Conservation (phyloP, 768 basidiomycete species). For the Guyanaporus albipodus region DNA sequence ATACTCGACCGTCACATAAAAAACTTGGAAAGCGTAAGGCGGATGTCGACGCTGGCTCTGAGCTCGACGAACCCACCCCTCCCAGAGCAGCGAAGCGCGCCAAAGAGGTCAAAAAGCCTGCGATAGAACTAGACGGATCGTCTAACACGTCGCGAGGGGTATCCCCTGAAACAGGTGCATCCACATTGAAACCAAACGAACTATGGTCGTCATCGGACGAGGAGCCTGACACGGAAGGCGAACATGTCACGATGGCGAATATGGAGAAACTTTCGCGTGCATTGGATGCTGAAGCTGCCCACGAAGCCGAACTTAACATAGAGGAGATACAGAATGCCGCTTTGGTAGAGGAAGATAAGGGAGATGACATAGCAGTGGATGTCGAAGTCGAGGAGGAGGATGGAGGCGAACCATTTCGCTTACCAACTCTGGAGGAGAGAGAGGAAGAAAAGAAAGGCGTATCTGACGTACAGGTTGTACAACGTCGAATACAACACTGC, state of each 20-base stretch:
- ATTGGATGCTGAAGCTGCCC: conserved; percentile 62
- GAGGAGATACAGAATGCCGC: conserved; percentile 62
- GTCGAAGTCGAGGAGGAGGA: conserved; percentile 36
- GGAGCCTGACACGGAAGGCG: conserved; percentile 46
- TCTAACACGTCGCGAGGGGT: conserved; percentile 38
- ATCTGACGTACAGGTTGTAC: conserved; percentile 71
- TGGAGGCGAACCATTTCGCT: conserved; percentile 44
- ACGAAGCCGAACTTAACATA: conserved; percentile 64
- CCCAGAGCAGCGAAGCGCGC: conserved; percentile 35
- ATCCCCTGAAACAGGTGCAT: conserved; percentile 39
- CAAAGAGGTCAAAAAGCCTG: conserved; percentile 28
- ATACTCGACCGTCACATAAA: conserved; percentile 41
- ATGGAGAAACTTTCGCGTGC: conserved; percentile 81
- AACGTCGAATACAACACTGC: conserved; percentile 75
- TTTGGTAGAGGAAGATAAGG: conserved; percentile 45
- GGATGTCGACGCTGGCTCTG: conserved; percentile 33
- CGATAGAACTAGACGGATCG: conserved; percentile 18
- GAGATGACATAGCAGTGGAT: conserved; percentile 41
- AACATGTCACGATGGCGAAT: conserved; percentile 68
- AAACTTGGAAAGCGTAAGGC: conserved; percentile 76
- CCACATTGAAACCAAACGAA: conserved; percentile 14
- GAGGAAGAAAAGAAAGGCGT: conserved; percentile 68
- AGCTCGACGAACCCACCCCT: conserved; percentile 24
- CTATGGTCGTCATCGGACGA: conserved; percentile 39
- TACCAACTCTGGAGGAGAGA: conserved; percentile 69